Evolutionary conservation across 495 filamentous ascomycete genomes (phyloP).

Genomic region (Monascus purpureus): DNA sequence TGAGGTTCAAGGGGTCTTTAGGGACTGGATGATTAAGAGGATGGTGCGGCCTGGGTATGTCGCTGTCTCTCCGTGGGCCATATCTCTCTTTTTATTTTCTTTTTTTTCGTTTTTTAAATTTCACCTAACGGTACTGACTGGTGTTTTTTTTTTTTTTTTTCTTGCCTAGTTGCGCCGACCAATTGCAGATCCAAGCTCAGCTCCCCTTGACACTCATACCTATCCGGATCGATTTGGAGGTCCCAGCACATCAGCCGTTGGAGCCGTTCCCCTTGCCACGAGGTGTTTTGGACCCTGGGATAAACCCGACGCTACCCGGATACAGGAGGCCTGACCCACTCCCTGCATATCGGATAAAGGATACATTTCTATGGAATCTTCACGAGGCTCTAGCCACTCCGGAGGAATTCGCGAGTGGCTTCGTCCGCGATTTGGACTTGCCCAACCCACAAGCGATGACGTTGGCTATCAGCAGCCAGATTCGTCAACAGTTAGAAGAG

Average conservation of each 20-base stretch:
- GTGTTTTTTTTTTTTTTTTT: conserved; percentile 6
- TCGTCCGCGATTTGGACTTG: conserved; percentile 89
- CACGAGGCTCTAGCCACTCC: conserved; percentile 90
- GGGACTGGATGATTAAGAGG: conserved; percentile 85
- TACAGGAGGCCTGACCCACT: conserved; percentile 65
- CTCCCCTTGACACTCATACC: conserved; percentile 85
- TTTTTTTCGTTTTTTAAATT: conserved; percentile 1
- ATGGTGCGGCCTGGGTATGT: conserved; percentile 40
- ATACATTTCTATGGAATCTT: conserved; percentile 94
- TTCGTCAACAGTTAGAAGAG: conserved; percentile 88
- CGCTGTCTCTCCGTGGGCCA: too few species aligned
- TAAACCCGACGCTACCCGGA: conserved; percentile 53
- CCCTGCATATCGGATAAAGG: conserved; percentile 74
- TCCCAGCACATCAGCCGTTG: conserved; percentile 60
- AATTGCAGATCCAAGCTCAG: conserved; percentile 68
- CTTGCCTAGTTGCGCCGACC: conserved; percentile 33
- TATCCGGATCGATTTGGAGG: conserved; percentile 91
- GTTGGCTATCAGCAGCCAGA: conserved; percentile 76
- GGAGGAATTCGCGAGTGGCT: conserved; percentile 80
- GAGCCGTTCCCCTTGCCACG: conserved; percentile 57
- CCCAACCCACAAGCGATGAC: conserved; percentile 55
- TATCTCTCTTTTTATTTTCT: conserved; percentile 1
- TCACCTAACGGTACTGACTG: conserved; percentile 1
- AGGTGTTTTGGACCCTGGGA: conserved; percentile 42
- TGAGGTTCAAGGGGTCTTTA: conserved; percentile 76